Evolutionary conservation across 2,329 filamentous ascomycete species (phyloP).

Genomic region (Dactylella cylindrospora): DNA sequence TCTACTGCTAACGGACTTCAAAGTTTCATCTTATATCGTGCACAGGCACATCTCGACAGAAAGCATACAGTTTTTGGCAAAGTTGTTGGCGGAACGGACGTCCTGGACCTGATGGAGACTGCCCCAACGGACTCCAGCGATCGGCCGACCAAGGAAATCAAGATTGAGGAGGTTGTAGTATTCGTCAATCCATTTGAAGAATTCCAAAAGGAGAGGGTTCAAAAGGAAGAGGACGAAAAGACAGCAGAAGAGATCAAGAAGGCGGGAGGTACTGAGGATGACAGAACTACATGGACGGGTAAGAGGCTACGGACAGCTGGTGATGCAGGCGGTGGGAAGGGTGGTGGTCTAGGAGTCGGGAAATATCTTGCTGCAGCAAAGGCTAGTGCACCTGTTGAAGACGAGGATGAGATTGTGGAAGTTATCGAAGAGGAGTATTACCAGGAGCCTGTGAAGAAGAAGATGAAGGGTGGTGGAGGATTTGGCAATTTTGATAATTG

Average conservation of each 20-base stretch:
- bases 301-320: conserved; percentile 71
- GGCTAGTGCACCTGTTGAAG: conserved; percentile 48
- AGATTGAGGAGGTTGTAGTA: conserved; percentile 78
- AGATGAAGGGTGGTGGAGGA: conserved; percentile 68
- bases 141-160: conserved; percentile 73
- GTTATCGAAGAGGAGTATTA: conserved; percentile 63
- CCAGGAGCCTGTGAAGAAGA: conserved; percentile 76
- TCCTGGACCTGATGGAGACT: conserved; percentile 74
- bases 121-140: conserved; percentile 73
- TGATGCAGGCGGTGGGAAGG: conserved; percentile 54
- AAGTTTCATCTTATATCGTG: conserved; percentile 82
- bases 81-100: conserved; percentile 73
- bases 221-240: conserved; percentile 62
- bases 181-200: conserved; percentile 95
- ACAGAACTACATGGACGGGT: conserved; percentile 91
- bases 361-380: conserved; percentile 75
- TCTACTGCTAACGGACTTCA: neutral
- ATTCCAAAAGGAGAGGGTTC: conserved; percentile 73
- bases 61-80: conserved; percentile 95
- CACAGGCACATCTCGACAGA: conserved; percentile 79
- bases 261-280: conserved; percentile 77
- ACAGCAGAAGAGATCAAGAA: conserved; percentile 64
- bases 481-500: conserved; percentile 96
- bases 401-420: conserved; percentile 63
- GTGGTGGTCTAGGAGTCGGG: conserved; percentile 61